Evolutionary conservation across 805 yeast species (phyloP), one percentile per base, ranked within the genome.

Genomic region (Starmerella stellata): DNA sequence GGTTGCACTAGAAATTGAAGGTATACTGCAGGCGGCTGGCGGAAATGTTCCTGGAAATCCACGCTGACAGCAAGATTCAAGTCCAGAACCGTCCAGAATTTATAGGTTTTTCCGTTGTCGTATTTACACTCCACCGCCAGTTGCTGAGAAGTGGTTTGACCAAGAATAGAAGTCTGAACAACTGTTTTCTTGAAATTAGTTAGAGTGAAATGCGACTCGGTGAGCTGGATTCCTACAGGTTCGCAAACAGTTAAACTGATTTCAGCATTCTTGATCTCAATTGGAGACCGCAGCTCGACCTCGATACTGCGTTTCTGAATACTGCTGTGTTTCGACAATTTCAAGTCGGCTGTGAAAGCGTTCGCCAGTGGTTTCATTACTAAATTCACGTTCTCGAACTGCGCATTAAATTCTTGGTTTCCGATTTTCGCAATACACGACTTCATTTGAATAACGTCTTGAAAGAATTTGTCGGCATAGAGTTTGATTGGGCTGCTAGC

Each of bases 1-100:
- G 83, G 66, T 16, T 80, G 76, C 34, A 80, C 64, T 13, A 76
- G 70, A 52, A 78, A 81, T 47, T 74, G 76, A 4, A 82, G 72
- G 45, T 69, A 75, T 1, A 80, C 57, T 21, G 63, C 24, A 58
- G 15, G 66, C 54, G 2, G 68, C 54, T 45, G 30, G 13, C 72
- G 69, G 60, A 78, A 79, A 9, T 75, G 72, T 53, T 81, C 93
- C 49, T 78, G 87, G 2, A 79, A 92, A 2, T 81, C 73, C 1
- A 79, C 90, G 0, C 82, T 75, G 5, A 79, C 59, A 4, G 69
- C 63, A 29, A 80, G 59, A 1, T 69, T 56, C 4, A 74, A 68
- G 42, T 76, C 75, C 4, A 77, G 42, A 1, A 50, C 48, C 23
- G 50, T 45, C 36, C 52, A 16, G 36, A 52, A 46, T 36, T 50